phyloP scores from a whole-genome alignment of 1,284 basidiomycete species.

The Trichosporon asahii region DNA sequence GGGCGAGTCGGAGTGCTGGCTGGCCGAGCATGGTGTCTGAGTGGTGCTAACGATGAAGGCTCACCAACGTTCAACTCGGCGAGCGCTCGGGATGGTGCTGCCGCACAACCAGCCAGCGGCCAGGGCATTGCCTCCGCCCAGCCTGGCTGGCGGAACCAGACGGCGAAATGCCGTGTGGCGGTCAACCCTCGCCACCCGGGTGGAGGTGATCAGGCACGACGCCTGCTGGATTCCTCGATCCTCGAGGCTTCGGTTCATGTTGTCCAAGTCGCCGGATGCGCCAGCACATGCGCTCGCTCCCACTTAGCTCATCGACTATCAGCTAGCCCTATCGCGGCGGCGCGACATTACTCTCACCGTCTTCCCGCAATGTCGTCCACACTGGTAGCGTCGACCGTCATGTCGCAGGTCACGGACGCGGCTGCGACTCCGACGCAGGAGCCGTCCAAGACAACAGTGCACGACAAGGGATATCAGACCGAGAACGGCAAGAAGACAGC shows the following conservation, averaged over 20 bases:
- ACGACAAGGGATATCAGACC: background rate
- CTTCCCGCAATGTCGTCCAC: background rate
- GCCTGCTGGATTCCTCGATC: background rate
- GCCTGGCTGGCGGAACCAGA: background rate
- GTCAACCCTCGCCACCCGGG: background rate
- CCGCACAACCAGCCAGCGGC: background rate
- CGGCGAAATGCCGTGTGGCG: slow-evolving; percentile 19
- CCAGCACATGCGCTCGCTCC: background rate
- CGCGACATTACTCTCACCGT: background rate
- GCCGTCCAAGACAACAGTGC: background rate
- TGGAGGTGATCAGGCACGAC: slow-evolving; percentile 5
- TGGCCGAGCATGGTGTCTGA: slow-evolving; percentile 23
- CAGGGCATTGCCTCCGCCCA: background rate
- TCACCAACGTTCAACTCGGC: background rate
- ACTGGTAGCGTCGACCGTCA: background rate
- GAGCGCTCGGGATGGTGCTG: background rate
- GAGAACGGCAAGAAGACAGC: background rate
- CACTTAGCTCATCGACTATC: background rate
- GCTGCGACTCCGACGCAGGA: background rate
- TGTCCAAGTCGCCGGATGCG: background rate
- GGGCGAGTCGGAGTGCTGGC: slow-evolving; percentile 18
- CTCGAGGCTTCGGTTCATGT: background rate
- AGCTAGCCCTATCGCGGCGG: background rate
- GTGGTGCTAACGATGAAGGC: background rate
- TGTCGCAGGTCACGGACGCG: background rate